Conservation (phyloP, 2,329 filamentous ascomycete genomes). For the Pseudogymnoascus sp. region DNA sequence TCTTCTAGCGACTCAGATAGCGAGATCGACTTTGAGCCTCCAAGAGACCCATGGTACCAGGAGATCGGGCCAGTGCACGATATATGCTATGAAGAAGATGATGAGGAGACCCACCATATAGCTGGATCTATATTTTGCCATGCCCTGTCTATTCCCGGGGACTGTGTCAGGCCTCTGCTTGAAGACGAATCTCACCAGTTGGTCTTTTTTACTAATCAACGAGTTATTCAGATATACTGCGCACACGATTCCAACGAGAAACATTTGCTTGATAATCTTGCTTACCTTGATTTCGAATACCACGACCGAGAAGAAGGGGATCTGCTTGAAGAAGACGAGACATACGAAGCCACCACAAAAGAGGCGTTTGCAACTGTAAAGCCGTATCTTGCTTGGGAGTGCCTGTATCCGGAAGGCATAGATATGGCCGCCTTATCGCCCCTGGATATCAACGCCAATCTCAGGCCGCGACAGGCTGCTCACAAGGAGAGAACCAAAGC, state of each 20-base stretch:
- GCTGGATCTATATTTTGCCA: slow-evolving; percentile 1
- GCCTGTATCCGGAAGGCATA: slow-evolving; percentile 33
- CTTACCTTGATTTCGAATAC: background rate
- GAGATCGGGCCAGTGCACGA: slow-evolving; percentile 7
- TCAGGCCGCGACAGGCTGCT: slow-evolving; percentile 33
- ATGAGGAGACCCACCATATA: background rate
- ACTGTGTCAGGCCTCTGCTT: background rate
- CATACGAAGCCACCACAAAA: slow-evolving; percentile 17
- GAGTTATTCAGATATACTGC: slow-evolving; percentile 23
- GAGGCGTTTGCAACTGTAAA: slow-evolving; percentile 12
- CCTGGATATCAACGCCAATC: slow-evolving; percentile 55
- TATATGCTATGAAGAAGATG: background rate
- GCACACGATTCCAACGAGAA: slow-evolving; percentile 18
- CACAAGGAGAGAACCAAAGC: slow-evolving; percentile 44
- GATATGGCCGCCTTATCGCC: slow-evolving; percentile 58
- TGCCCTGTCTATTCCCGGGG: background rate
- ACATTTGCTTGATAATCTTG: background rate
- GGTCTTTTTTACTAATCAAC: slow-evolving; percentile 25
- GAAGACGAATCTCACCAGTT: slow-evolving; percentile 15
- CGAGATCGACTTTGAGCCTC: background rate
- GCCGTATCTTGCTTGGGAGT: slow-evolving; percentile 19
- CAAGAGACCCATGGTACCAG: slow-evolving; percentile 2
- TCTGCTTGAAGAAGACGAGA: slow-evolving; percentile 8
- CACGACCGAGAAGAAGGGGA: background rate
- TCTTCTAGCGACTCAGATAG: background rate